These are phyloP conservation scores for Metschnikowia noctiluminum DNA, from an alignment of 805 yeast genomes.

Conservation along the genomic window DNA sequence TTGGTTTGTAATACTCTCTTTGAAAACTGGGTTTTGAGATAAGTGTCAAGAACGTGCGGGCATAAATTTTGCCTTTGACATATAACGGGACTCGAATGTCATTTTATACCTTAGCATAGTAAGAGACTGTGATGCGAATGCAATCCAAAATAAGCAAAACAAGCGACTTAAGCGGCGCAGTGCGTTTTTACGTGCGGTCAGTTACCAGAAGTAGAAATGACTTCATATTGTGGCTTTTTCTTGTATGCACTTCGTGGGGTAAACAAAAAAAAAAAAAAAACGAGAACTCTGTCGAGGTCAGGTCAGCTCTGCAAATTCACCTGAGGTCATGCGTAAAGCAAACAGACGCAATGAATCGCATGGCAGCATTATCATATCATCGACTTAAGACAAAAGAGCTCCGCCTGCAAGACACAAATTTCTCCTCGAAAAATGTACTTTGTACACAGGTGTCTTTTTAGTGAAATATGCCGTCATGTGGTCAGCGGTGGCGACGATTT, in stretches of 20 bases:
- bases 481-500: slow-evolving; percentile 79
- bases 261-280: not conserved
- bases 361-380: no score
- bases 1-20: no score
- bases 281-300: not conserved
- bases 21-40: no score
- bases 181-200: not conserved
- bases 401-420: slow-evolving; percentile 94
- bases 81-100: no score
- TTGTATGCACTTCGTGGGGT: not conserved
- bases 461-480: slow-evolving; percentile 93
- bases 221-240: not conserved
- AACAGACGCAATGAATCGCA: no score
- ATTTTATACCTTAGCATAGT: not conserved
- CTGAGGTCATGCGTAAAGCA: no score
- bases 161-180: not conserved
- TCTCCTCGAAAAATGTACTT: slow-evolving; percentile 86
- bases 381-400: slow-evolving; percentile 47
- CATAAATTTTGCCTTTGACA: no score
- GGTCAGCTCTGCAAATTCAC: not conserved
- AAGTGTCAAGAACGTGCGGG: no score
- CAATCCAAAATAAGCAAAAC: not conserved
- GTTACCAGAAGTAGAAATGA: slow-evolving; percentile 1
- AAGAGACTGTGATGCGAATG: not conserved
- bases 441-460: slow-evolving; percentile 89